phyloP scores from a whole-genome alignment of 2,329 filamentous ascomycete species.

The Aspergillus intermedius region DNA sequence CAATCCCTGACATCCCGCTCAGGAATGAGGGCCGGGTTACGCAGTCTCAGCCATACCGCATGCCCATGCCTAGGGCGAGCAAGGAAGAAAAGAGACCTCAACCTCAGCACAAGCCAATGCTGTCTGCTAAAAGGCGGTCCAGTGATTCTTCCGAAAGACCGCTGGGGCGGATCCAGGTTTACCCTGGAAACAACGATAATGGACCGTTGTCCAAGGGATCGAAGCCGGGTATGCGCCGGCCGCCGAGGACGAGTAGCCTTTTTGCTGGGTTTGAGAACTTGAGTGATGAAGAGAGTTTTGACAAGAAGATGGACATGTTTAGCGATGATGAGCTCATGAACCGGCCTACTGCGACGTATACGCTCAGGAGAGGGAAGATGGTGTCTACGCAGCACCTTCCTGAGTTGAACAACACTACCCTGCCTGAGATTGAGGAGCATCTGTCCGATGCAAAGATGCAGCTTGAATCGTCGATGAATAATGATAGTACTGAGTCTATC shows the following conservation, averaged over 20 bases:
- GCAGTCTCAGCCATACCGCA: constrained; percentile 28
- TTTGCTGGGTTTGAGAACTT: constrained; percentile 75
- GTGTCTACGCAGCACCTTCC: constrained; percentile 29
- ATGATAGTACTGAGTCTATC: background rate
- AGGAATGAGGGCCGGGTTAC: constrained; percentile 16
- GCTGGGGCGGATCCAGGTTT: constrained; percentile 54
- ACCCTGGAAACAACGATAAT: constrained; percentile 75
- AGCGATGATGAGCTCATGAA: constrained; percentile 41
- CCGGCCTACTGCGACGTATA: constrained; percentile 40
- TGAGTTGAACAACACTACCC: constrained; percentile 26
- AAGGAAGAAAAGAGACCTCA: constrained; percentile 17
- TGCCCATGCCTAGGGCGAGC: constrained; percentile 28
- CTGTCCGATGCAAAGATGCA: constrained; percentile 6
- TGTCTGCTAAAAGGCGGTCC: constrained; percentile 19
- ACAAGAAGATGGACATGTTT: constrained; percentile 27
- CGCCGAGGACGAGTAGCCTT: constrained; percentile 73
- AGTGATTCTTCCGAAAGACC: constrained; percentile 16
- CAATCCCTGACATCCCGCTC: constrained; percentile 54
- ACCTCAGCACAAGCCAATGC: constrained; percentile 27
- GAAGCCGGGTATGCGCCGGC: constrained; percentile 57
- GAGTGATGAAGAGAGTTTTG: constrained; percentile 45
- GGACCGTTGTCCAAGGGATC: constrained; percentile 59
- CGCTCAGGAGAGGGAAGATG: constrained; percentile 36
- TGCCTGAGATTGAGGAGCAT: constrained; percentile 35
- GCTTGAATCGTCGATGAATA: background rate